phyloP scores from a whole-genome alignment of 495 filamentous ascomycete species.

The Stereocaulon alpinum region DNA sequence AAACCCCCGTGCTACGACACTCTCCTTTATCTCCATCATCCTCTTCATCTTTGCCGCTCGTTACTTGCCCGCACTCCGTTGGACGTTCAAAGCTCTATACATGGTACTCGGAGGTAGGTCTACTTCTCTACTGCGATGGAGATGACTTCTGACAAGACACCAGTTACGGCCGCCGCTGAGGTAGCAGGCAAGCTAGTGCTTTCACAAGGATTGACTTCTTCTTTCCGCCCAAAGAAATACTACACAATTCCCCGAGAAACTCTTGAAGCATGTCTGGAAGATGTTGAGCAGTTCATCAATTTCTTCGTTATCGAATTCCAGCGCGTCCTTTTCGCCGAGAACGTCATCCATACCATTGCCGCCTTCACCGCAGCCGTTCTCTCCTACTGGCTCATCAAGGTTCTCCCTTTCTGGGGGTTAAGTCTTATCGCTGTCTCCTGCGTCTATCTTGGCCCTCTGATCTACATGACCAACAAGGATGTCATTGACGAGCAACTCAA shows the following conservation, averaged over 20 bases:
- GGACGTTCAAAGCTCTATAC: constrained; percentile 77
- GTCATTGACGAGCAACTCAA: constrained; percentile 78
- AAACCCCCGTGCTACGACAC: constrained; percentile 68
- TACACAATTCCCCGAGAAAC: constrained; percentile 83
- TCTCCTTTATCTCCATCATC: constrained; percentile 66
- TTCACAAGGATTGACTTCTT: constrained; percentile 68
- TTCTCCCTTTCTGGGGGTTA: constrained; percentile 89
- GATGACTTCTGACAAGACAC: constrained; percentile 29
- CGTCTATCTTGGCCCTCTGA: constrained; percentile 74
- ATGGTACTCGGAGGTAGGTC: constrained; percentile 52
- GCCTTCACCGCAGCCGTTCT: constrained; percentile 69
- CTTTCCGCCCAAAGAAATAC: constrained; percentile 83
- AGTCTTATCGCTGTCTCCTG: constrained; percentile 64
- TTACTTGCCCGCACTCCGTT: constrained; percentile 82
- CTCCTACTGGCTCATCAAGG: constrained; percentile 88
- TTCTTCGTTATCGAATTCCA: constrained; percentile 97
- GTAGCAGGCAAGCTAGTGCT: constrained; percentile 64
- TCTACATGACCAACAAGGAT: constrained; percentile 90
- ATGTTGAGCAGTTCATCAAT: constrained; percentile 85
- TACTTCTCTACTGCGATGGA: constrained; percentile 6
- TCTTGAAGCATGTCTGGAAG: constrained; percentile 67
- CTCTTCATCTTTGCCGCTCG: constrained; percentile 78
- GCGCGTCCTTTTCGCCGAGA: constrained; percentile 90
- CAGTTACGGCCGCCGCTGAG: constrained; percentile 68
- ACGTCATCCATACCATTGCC: constrained; percentile 64